Conservation (phyloP, 2,329 filamentous ascomycete species). For the Venturiaceae sp. region DNA sequence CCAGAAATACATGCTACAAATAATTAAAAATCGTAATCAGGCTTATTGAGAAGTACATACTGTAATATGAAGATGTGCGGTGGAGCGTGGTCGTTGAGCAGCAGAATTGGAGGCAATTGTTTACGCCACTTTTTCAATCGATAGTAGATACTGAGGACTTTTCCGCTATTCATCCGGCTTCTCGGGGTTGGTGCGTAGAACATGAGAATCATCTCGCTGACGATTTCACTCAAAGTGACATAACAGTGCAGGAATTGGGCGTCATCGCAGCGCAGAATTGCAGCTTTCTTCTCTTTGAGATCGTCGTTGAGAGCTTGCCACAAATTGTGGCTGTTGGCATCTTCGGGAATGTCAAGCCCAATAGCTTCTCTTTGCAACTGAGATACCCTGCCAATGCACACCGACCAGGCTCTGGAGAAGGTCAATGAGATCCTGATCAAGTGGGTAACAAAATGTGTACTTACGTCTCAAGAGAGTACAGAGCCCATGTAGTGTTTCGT, state of each 20-base stretch:
- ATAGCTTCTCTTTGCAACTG: constrained; percentile 38
- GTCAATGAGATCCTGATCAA: constrained; percentile 27
- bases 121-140: constrained; percentile 65
- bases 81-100: constrained; percentile 58
- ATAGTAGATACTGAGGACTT: constrained; percentile 54
- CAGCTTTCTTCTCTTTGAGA: constrained; percentile 46
- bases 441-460: too few species aligned
- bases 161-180: constrained; percentile 52
- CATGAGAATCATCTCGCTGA: constrained; percentile 61
- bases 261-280: constrained; percentile 11
- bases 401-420: constrained; percentile 36
- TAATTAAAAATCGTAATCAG: not conserved
- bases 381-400: constrained; percentile 36
- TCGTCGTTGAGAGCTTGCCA: constrained; percentile 28
- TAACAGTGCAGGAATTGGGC: constrained; percentile 36
- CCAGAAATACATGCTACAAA: constrained; percentile 52
- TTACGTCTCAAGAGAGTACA: constrained; percentile 3
- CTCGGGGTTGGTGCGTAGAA: constrained; percentile 55
- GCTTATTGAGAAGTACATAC: not conserved
- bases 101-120: constrained; percentile 52
- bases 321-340: constrained; percentile 14
- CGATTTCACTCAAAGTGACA: constrained; percentile 62
- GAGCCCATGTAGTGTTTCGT: constrained; percentile 42
- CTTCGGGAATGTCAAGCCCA: constrained; percentile 34
- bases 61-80: constrained; percentile 65